phyloP scores from a whole-genome alignment of 352 stramenopile species.

The Thraustochytrium sp. region DNA sequence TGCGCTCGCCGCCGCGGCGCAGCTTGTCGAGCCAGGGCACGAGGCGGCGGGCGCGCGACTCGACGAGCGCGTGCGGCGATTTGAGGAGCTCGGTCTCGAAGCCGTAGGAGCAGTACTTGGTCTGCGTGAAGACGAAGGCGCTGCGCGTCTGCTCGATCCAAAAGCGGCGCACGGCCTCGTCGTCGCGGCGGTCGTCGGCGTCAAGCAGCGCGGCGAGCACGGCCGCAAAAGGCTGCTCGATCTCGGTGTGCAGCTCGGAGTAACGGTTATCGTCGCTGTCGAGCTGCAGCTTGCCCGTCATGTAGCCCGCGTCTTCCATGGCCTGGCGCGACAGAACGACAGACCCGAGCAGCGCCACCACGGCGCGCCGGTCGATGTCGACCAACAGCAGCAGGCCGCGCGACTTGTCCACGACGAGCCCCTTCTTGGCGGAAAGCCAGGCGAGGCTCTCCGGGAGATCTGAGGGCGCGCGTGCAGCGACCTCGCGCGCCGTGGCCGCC shows the following conservation, averaged over 20 bases:
- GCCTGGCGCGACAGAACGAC: background rate
- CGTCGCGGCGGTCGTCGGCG: background rate
- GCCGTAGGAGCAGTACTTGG: background rate
- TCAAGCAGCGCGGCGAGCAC: background rate
- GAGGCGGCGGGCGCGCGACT: background rate
- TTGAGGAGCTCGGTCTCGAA: background rate
- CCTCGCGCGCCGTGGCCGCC: too few species aligned
- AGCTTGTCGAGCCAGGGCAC: background rate
- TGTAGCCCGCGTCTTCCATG: background rate
- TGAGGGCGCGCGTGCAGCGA: background rate
- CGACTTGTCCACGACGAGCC: background rate
- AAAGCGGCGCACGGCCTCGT: background rate
- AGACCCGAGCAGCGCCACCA: background rate
- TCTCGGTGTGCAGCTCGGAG: background rate
- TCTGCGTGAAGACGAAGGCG: background rate
- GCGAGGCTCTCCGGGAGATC: background rate
- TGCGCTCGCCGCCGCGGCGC: background rate
- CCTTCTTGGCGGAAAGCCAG: background rate
- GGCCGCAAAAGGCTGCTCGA: conserved; percentile 21
- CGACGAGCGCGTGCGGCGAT: background rate
- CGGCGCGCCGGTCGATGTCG: background rate
- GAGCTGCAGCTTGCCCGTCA: background rate
- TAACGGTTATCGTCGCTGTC: background rate
- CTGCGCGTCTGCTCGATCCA: background rate
- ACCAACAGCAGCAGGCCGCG: background rate